Evolutionary conservation across 352 stramenopile species (phyloP).

Genomic region (Pythium sukuiense): DNA sequence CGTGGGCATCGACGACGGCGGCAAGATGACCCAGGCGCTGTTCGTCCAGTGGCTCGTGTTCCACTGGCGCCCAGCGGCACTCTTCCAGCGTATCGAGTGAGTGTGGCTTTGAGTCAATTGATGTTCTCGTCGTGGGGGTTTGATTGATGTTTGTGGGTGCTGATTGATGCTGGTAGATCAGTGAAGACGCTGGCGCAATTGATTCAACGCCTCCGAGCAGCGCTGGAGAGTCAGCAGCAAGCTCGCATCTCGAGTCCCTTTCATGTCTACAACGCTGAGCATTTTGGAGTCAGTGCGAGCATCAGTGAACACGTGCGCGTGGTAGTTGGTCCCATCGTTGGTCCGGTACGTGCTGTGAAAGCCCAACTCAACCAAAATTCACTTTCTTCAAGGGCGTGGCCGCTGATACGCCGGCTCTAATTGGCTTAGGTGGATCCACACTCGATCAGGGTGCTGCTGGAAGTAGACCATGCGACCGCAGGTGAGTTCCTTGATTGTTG

Average conservation of each 20-base stretch:
- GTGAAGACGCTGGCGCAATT: constrained; percentile 44
- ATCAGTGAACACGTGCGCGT: constrained; percentile 29
- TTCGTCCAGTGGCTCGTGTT: constrained; percentile 73
- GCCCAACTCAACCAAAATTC: neutral
- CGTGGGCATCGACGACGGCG: constrained; percentile 52
- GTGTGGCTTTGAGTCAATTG: neutral
- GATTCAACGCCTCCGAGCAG: constrained; percentile 34
- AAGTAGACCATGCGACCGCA: constrained; percentile 30
- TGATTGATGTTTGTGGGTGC: neutral
- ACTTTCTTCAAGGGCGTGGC: no score
- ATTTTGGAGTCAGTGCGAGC: constrained; percentile 26
- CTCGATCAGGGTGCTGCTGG: constrained; percentile 32
- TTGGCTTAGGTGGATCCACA: neutral
- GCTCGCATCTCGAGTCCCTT: constrained; percentile 24
- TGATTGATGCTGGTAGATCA: constrained; percentile 27
- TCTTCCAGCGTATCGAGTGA: constrained; percentile 60
- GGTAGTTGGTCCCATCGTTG: constrained; percentile 45
- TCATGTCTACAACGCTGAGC: constrained; percentile 32
- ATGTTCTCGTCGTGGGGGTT: neutral
- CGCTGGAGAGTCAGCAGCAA: constrained; percentile 26
- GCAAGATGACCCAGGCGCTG: constrained; percentile 66
- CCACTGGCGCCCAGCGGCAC: constrained; percentile 49
- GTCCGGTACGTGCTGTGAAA: constrained; percentile 23
- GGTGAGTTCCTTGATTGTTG: constrained; percentile 15
- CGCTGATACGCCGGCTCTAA: neutral